Conservation (phyloP, 1,284 basidiomycete species). For the Irpex sp. region DNA sequence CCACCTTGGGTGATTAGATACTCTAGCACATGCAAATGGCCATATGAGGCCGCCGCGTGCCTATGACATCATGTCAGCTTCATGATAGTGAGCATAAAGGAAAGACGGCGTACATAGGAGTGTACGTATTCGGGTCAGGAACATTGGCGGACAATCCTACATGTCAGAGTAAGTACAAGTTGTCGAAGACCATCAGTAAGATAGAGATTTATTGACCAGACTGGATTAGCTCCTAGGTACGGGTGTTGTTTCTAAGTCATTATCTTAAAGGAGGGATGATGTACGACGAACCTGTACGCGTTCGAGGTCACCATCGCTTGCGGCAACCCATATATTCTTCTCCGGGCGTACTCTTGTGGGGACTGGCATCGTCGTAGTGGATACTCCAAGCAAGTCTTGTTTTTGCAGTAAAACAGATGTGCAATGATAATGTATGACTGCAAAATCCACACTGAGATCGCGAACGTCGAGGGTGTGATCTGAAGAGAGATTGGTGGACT, state of each 20-base stretch:
- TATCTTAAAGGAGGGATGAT: background rate
- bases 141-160: slow-evolving; percentile 72
- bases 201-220: background rate
- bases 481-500: no score
- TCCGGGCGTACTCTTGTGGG: slow-evolving; percentile 23
- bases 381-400: background rate
- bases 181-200: slow-evolving; percentile 13
- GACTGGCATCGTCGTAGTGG: slow-evolving; percentile 24
- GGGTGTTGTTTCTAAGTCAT: background rate
- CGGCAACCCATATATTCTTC: slow-evolving; percentile 91
- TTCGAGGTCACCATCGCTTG: slow-evolving; percentile 77
- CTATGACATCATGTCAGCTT: slow-evolving; percentile 30
- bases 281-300: slow-evolving; percentile 29
- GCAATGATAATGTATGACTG: no score
- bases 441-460: no score
- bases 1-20: slow-evolving; percentile 75
- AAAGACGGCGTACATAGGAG: slow-evolving; percentile 65
- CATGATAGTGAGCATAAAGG: slow-evolving; percentile 6
- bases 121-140: slow-evolving; percentile 79
- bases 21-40: slow-evolving; percentile 70
- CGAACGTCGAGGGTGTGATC: no score
- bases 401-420: no score
- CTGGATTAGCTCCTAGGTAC: slow-evolving; percentile 12
- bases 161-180: background rate
- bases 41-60: slow-evolving; percentile 95